Conservation (phyloP, 2,329 filamentous ascomycete genomes). For the Emergomyces orientalis region DNA sequence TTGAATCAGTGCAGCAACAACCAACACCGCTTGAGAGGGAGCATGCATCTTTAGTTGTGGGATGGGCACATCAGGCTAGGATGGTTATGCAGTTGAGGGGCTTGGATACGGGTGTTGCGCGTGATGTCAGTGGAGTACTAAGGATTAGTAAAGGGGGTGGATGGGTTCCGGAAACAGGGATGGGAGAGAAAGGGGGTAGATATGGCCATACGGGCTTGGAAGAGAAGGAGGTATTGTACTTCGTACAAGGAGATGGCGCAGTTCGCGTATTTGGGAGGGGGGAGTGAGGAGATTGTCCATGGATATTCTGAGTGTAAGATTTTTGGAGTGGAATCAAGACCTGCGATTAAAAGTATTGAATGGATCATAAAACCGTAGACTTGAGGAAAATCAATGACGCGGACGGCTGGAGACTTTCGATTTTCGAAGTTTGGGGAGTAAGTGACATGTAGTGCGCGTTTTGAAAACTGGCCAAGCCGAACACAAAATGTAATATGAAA, state of each 20-base stretch:
- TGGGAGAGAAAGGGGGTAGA: conserved; percentile 22
- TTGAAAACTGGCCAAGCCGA: background rate
- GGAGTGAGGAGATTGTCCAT: conserved; percentile 28
- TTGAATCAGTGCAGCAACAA: conserved; percentile 22
- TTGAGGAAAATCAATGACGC: background rate
- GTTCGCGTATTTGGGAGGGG: conserved; percentile 81
- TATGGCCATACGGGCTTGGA: conserved; percentile 25
- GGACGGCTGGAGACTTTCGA: background rate
- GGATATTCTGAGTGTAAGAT: background rate
- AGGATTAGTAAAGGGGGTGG: conserved; percentile 57
- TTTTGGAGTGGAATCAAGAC: background rate
- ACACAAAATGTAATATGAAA: background rate
- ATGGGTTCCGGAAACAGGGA: conserved; percentile 21
- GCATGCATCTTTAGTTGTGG: conserved; percentile 61
- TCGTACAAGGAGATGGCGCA: conserved; percentile 66
- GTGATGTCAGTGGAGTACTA: conserved; percentile 81
- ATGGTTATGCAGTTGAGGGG: conserved; percentile 61
- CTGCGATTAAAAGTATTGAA: background rate
- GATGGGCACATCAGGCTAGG: conserved; percentile 65
- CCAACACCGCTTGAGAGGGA: conserved; percentile 61
- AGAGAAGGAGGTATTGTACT: conserved; percentile 70
- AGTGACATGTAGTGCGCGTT: background rate
- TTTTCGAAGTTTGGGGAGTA: background rate
- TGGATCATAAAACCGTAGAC: background rate
- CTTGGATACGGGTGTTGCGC: conserved; percentile 79